Percentiles rank a stretch among this genome's conserved stretches.
These are phyloP conservation scores for Fusarium sp. DNA, from an alignment of 2,329 filamentous ascomycete species.

Conservation along the genomic window DNA sequence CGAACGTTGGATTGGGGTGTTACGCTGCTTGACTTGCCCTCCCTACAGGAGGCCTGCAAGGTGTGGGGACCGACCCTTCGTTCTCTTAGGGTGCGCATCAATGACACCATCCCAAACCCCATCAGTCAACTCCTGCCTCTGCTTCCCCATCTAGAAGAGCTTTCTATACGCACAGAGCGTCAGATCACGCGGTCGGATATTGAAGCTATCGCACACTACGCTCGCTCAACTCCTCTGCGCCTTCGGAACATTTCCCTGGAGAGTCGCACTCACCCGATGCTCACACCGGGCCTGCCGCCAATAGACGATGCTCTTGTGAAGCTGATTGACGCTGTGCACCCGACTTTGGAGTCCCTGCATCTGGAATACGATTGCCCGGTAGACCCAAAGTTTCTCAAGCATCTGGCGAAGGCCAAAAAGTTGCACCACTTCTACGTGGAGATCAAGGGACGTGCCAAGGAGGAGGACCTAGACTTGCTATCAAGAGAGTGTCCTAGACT, in stretches of 20 bases:
- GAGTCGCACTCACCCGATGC: too few species aligned
- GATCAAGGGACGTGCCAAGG: too few species aligned
- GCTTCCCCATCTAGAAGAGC: neutral
- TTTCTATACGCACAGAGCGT: neutral
- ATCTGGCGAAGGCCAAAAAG: neutral
- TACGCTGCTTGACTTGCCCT: neutral
- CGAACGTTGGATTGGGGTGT: neutral
- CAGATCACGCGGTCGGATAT: neutral
- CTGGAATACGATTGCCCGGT: neutral
- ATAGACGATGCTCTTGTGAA: neutral
- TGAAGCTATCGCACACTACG: neutral
- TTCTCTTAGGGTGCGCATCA: neutral
- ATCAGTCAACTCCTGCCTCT: neutral
- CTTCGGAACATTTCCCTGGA: neutral
- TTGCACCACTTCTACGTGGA: neutral
- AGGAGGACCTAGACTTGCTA: neutral
- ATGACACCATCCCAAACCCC: accelerated
- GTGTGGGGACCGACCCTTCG: constrained; percentile 19
- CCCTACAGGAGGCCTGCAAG: neutral
- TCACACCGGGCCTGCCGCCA: too few species aligned
- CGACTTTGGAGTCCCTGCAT: neutral
- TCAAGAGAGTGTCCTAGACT: neutral
- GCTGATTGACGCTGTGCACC: neutral
- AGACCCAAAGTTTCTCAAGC: neutral
- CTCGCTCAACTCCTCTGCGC: too few species aligned